A percentile compares a stretch with the other conserved stretches of the same genome.
These are phyloP conservation scores for Fraxinus pennsylvanica DNA, from an alignment of 257 asterid genomes.

Conservation along the genomic window DNA sequence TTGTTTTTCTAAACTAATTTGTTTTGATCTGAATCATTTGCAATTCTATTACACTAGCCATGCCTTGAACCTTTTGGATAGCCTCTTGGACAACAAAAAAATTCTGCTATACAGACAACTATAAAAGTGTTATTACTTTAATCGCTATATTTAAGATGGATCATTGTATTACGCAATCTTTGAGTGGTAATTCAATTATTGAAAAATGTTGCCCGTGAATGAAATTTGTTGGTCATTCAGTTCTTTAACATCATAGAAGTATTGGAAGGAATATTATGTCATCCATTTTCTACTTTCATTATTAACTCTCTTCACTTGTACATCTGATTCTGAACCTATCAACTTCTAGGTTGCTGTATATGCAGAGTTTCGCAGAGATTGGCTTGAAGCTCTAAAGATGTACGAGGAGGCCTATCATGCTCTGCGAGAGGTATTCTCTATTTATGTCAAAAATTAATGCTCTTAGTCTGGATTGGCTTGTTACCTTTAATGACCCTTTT, in stretches of 20 bases:
- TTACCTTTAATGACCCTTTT: conserved; percentile 3
- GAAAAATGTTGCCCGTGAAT: not conserved
- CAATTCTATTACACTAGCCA: not conserved
- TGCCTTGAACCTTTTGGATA: not conserved
- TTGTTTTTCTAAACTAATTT: not conserved
- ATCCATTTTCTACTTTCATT: conserved; percentile 3
- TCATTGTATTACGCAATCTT: not conserved
- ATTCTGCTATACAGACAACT: not conserved
- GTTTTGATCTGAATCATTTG: not conserved
- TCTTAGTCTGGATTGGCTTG: conserved; percentile 22
- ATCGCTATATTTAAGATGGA: conserved; percentile 1
- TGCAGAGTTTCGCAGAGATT: conserved; percentile 96
- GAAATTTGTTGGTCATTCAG: conserved; percentile 4
- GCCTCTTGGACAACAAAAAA: not conserved
- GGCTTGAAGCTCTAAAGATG: conserved; percentile 86
- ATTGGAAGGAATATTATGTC: conserved; percentile 4
- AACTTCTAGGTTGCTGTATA: conserved; percentile 91
- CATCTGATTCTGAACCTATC: conserved; percentile 41
- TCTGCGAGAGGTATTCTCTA: conserved; percentile 68
- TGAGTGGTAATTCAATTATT: not conserved
- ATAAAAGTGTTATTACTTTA: not conserved
- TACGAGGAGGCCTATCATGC: conserved; percentile 91
- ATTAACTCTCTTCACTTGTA: conserved; percentile 33
- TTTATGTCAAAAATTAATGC: conserved; percentile 15
- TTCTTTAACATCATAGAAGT: conserved; percentile 23